phyloP scores from a whole-genome alignment of 2,329 filamentous ascomycete species.

The Microsporum audouinii region DNA sequence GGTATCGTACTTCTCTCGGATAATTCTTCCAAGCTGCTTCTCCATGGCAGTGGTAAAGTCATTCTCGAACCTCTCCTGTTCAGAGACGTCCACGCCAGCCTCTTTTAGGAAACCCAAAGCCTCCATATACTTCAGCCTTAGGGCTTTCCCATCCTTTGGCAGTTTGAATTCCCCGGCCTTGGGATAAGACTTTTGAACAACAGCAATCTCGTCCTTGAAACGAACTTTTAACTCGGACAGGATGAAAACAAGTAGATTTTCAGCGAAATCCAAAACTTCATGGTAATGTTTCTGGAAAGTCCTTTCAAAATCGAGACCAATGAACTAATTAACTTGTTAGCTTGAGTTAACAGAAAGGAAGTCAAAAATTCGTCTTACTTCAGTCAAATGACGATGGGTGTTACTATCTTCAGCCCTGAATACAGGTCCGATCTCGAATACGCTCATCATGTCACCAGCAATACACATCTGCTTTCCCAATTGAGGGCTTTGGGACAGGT shows the following conservation, averaged over 20 bases:
- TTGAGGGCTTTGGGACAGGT: constrained; percentile 53
- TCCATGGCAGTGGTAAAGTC: constrained; percentile 40
- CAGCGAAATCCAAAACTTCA: constrained; percentile 40
- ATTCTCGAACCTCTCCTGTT: constrained; percentile 39
- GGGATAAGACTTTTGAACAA: constrained; percentile 39
- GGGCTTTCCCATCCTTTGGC: constrained; percentile 39
- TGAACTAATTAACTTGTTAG: constrained; percentile 27
- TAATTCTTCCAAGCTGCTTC: constrained; percentile 67
- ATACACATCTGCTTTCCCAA: constrained; percentile 60
- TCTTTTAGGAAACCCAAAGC: constrained; percentile 39
- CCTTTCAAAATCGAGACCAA: constrained; percentile 43
- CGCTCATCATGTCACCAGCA: constrained; percentile 50
- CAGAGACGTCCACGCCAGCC: constrained; percentile 39
- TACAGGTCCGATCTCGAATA: constrained; percentile 55
- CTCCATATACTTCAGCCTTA: constrained; percentile 41
- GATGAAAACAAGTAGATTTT: constrained; percentile 40
- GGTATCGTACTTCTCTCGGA: constrained; percentile 79
- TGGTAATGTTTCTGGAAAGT: constrained; percentile 41
- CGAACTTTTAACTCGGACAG: constrained; percentile 35
- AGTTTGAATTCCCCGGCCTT: constrained; percentile 41
- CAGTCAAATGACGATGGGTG: constrained; percentile 54
- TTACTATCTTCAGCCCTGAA: constrained; percentile 59
- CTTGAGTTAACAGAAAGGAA: not conserved
- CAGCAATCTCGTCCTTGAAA: constrained; percentile 36
- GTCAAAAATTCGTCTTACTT: constrained; percentile 30